Evolutionary conservation across 768 basidiomycete species (phyloP).

Genomic region (Boletus patriciae): DNA sequence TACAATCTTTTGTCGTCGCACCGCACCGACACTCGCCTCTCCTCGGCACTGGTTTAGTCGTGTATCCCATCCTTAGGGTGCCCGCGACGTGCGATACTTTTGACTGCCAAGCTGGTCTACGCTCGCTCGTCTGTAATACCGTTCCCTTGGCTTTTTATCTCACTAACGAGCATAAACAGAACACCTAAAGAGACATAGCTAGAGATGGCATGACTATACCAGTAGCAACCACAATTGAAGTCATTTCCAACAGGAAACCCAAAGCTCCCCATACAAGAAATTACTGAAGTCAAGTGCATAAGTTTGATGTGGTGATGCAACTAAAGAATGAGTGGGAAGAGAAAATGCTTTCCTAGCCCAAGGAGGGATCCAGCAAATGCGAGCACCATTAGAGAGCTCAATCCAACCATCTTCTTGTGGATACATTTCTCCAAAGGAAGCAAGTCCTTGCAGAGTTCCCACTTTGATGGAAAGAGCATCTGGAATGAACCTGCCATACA

Average conservation of each 20-base stretch:
- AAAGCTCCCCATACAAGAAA: slow-evolving; percentile 12
- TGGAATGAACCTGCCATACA: no score
- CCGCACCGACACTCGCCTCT: no score
- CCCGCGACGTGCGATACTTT: no score
- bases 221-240: background rate
- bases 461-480: background rate
- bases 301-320: slow-evolving; percentile 2
- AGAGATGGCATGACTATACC: no score
- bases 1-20: no score
- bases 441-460: background rate
- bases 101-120: no score
- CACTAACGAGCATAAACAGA: no score
- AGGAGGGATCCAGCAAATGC: slow-evolving; percentile 14
- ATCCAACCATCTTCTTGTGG: slow-evolving; percentile 13
- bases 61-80: no score
- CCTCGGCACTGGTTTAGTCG: no score
- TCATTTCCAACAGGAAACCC: slow-evolving; percentile 15
- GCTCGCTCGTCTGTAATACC: no score
- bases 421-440: background rate
- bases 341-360: slow-evolving; percentile 11
- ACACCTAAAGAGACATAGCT: no score
- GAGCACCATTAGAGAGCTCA: background rate
- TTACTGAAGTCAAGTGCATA: slow-evolving; percentile 2
- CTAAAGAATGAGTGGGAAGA: slow-evolving; percentile 8
- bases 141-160: no score